phyloP scores from a whole-genome alignment of 305 asterid species.

The Euphrasia arctica region DNA sequence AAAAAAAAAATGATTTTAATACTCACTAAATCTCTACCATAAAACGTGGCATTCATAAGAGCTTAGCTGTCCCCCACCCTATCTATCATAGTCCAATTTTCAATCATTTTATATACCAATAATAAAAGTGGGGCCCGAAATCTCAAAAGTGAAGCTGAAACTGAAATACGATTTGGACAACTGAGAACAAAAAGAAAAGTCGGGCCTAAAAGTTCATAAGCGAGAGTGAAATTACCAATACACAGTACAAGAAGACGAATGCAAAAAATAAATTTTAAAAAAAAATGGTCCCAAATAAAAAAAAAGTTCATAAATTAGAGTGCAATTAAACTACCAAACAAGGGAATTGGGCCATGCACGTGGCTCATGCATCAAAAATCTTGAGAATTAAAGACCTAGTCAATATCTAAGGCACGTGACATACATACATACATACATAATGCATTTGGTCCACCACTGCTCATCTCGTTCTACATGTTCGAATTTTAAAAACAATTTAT shows the following conservation, averaged over 20 bases:
- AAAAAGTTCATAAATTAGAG: not conserved
- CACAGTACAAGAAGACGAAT: not conserved
- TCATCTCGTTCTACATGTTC: not conserved
- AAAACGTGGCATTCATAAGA: not conserved
- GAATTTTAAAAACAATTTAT: too few species aligned
- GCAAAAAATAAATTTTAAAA: not conserved
- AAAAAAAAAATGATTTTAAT: not conserved
- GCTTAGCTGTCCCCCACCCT: not conserved
- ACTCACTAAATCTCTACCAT: not conserved
- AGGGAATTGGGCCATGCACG: not conserved
- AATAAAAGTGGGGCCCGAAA: not conserved
- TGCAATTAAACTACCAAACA: not conserved
- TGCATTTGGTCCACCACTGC: not conserved
- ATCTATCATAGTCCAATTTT: not conserved
- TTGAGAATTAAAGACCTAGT: too few species aligned
- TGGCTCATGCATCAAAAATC: not conserved
- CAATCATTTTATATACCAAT: not conserved
- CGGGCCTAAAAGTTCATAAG: not conserved
- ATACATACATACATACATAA: too few species aligned
- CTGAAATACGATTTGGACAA: not conserved
- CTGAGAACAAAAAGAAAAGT: not conserved
- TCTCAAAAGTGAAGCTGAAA: not conserved
- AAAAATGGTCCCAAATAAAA: not conserved
- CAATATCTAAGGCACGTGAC: not conserved
- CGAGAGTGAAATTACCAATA: not conserved